Evolutionary conservation across 495 filamentous ascomycete genomes (phyloP), one percentile per base, ranked within the genome.

Genomic region (Neurospora sp.): DNA sequence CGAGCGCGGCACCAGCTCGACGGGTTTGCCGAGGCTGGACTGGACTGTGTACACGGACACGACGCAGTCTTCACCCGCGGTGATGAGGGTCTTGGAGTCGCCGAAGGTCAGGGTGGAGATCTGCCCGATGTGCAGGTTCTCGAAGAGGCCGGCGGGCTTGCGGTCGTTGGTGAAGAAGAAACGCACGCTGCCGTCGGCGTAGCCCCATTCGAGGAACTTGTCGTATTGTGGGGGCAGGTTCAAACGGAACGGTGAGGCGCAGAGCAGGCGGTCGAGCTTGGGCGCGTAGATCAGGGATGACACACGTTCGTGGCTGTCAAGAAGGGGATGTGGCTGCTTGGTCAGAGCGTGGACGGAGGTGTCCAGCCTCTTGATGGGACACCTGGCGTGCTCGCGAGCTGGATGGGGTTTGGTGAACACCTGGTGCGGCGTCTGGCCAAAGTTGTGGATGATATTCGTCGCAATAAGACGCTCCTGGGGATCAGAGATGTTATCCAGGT

Each of bases 391-490:
- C 76, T 98, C 95, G 46, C 91, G 88, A 41, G 87, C 80, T 9
- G 91, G 89, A 82, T 99, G 96, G 18, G 90, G 85, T 74, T 91
- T 89, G 39, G 89, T 90, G 81, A 98, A 99, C 23, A 98, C 91
- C 81, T 99, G 96, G 81, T 95, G 90, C 3, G 96, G 96, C 14
- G 96, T 99, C 80, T 99, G 96, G 2, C 96, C 96, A 82, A 99
- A 99, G 78, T 98, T 98, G 82, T 99, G 94, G 74, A 99, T 97
- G 78, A 97, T 97, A 35, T 93, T 93, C 76, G 97, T 97, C 0
- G 93, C 95, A 5, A 93, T 92, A 20, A 93, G 82, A 42, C 92
- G 87, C 79, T 97, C 94, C 72, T 93, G 87, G 0, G 92, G 92
- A 78, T 99, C 96, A 49, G 91, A 89, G 77, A 99, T 98, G 69